Evolutionary conservation across 305 asterid species (phyloP).

Genomic region (Nicotiana rustica): DNA sequence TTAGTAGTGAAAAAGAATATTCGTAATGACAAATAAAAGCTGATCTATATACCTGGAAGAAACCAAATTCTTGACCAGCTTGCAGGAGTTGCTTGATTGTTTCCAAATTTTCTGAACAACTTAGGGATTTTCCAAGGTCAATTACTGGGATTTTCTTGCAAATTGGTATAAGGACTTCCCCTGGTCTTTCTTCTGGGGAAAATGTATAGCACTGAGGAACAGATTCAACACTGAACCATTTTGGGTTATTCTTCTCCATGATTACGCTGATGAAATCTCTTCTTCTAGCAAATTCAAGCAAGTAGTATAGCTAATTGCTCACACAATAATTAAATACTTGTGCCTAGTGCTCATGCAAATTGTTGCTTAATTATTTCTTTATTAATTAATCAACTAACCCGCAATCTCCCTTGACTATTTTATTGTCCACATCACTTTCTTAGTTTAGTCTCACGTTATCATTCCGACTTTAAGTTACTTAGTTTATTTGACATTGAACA

Average conservation of each 20-base stretch:
- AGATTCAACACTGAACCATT: slow-evolving; percentile 41
- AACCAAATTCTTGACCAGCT: slow-evolving; percentile 54
- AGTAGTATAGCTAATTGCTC: not conserved
- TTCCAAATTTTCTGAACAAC: slow-evolving; percentile 21
- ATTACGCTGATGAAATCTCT: not conserved
- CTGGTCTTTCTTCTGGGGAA: slow-evolving; percentile 50
- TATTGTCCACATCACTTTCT: not conserved
- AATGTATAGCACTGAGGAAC: slow-evolving; percentile 45
- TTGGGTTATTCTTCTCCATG: slow-evolving; percentile 38
- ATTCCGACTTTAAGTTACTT: not conserved
- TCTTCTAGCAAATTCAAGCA: not conserved
- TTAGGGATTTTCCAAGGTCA: slow-evolving; percentile 37
- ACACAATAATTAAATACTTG: not conserved
- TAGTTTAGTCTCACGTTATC: not conserved
- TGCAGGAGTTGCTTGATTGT: slow-evolving; percentile 39
- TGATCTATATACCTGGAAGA: slow-evolving; percentile 46
- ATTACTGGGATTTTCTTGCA: slow-evolving; percentile 46
- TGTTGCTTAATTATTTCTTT: not conserved
- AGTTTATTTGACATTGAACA: not conserved
- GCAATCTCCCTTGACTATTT: slow-evolving; percentile 18
- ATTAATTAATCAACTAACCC: not conserved
- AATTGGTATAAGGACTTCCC: slow-evolving; percentile 33
- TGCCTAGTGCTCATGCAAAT: not conserved
- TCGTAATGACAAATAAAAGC: not conserved
- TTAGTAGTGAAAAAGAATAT: not conserved